Conservation (phyloP, 352 stramenopile genomes). For the Phytophthora aleatoria region DNA sequence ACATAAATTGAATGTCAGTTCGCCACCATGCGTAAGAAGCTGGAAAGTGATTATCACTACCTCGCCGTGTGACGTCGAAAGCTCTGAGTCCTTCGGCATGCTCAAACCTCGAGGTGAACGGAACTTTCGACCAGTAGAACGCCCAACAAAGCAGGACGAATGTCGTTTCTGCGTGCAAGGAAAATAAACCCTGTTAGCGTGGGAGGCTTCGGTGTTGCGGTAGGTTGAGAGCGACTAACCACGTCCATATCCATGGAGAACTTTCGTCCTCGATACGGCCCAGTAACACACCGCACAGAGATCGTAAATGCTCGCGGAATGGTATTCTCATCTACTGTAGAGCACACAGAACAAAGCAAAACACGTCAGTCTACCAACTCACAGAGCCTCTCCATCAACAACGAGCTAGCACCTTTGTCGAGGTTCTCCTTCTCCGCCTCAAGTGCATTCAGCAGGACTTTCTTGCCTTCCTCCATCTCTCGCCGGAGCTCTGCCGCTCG, state of each 20-base stretch:
- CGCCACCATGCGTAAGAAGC: background rate
- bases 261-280: slow-evolving; percentile 63
- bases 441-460: slow-evolving; percentile 55
- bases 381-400: background rate
- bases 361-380: slow-evolving; percentile 8
- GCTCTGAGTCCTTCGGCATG: slow-evolving; percentile 76
- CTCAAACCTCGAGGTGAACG: slow-evolving; percentile 70
- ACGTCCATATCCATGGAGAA: slow-evolving; percentile 65
- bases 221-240: slow-evolving; percentile 29
- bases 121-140: slow-evolving; percentile 85
- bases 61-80: slow-evolving; percentile 86
- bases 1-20: background rate
- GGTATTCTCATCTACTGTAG: slow-evolving; percentile 23
- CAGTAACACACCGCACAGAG: slow-evolving; percentile 52
- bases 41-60: slow-evolving; percentile 20
- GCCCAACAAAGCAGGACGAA: slow-evolving; percentile 68
- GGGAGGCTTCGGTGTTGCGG: background rate
- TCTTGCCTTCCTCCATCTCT: slow-evolving; percentile 61
- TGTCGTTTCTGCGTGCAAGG: slow-evolving; percentile 41
- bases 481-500: slow-evolving; percentile 50
- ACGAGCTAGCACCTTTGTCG: slow-evolving; percentile 25
- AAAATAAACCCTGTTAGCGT: slow-evolving; percentile 4
- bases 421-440: slow-evolving; percentile 69
- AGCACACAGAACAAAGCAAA: background rate
- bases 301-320: slow-evolving; percentile 49